Evolutionary conservation across 1,139 yeast species (phyloP), one percentile per base, ranked within the genome.

Genomic region (Candida labiduridarum): DNA sequence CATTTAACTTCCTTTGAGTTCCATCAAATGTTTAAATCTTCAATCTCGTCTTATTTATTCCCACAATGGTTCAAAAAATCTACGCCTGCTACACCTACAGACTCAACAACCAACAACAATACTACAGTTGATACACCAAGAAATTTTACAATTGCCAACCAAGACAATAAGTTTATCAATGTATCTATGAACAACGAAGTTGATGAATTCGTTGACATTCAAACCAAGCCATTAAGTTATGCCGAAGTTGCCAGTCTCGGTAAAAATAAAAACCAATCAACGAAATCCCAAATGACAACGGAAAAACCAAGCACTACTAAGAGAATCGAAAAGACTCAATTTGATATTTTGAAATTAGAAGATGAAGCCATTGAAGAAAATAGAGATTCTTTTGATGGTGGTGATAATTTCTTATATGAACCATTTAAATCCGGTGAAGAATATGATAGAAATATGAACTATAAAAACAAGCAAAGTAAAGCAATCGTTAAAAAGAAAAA

Each of bases 171-270:
- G 39, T 51, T 72, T 54, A 59, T 73, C 53, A 66, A 67, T 49
- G 66, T 76, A 38, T 67, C 75, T 18, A 72, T 76, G 78, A 61
- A 63, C 42, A 45, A 30, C 5, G 43, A 45, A 14, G 38, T 27
- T 9, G 47, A 47, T 29, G 44, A 47, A 30, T 36, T 47, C n/a
- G 31, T 44, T 33, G 41, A 43, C 44, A 73, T 76, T 49, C 66
- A 67, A 49, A 63, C 60, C 53, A 65, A 67, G 48, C 68, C 68
- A 50, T 66, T 76, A 57, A 68, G 76, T 27, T 76, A 76, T 52
- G 80, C 81, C 14, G 80, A 76, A 55, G 80, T 68, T 34, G 80
- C 80, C 12, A 60, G 66, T 25, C 55, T 74, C 55, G 63, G 68
- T 35, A 56, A 58, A 49, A 51, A 60, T 49, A 49, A 55, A 33